These are phyloP conservation scores for Diddensiella transvaalensis DNA, from an alignment of 805 yeast species.

Conservation along the genomic window DNA sequence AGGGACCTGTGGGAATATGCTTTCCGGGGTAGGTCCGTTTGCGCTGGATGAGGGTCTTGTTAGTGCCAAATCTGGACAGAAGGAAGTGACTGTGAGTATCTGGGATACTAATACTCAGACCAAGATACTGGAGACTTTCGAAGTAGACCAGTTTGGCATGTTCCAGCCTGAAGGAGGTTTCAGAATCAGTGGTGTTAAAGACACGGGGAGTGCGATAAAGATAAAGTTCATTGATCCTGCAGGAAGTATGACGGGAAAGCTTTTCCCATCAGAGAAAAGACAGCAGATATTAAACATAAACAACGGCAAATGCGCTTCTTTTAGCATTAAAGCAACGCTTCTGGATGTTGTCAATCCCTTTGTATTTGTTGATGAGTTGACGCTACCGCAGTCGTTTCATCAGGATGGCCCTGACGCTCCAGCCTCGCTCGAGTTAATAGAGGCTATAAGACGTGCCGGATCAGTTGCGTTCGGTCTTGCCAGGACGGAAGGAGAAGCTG, in stretches of 20 bases:
- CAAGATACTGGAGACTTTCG: conserved; percentile 1
- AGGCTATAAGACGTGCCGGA: conserved; percentile 4
- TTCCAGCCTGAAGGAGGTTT: conserved; percentile 7
- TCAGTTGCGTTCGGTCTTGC: conserved; percentile 8
- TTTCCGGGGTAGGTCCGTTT: conserved; percentile 18
- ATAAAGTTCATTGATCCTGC: conserved; percentile 11
- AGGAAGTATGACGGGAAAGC: conserved; percentile 5
- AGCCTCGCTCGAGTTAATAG: background rate
- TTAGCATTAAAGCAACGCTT: background rate
- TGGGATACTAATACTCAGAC: conserved; percentile 4
- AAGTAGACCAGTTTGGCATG: background rate
- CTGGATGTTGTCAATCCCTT: conserved; percentile 11
- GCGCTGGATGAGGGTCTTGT: conserved; percentile 17
- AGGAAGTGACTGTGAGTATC: conserved; percentile 8
- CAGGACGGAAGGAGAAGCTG: conserved; percentile 1
- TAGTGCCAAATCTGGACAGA: background rate
- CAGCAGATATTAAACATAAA: background rate
- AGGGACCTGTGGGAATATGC: conserved; percentile 18
- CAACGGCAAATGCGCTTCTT: background rate
- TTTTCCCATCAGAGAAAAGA: conserved; percentile 4
- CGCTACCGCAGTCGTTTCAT: background rate
- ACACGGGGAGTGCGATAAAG: conserved; percentile 6
- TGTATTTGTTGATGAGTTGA: conserved; percentile 7
- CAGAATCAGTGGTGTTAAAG: conserved; percentile 7
- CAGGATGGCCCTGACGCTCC: background rate